These are phyloP conservation scores for Talaromyces borbonicus DNA, from an alignment of 495 filamentous ascomycete genomes.

Conservation along the genomic window DNA sequence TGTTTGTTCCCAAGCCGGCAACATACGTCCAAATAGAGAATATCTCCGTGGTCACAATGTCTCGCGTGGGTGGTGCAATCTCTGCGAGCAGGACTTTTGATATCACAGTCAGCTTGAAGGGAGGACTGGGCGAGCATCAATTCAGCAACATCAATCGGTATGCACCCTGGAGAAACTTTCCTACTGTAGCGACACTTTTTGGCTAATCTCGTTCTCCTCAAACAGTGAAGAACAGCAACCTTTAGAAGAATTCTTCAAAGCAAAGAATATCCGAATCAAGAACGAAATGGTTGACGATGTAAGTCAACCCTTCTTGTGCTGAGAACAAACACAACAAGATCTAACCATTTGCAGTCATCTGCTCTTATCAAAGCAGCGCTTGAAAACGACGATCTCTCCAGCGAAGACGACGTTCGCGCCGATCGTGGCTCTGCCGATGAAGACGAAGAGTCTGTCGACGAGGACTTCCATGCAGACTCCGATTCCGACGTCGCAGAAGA, in stretches of 20 bases:
- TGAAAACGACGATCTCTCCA: slow-evolving; percentile 62
- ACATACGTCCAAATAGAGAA: slow-evolving; percentile 94
- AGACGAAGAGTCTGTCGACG: slow-evolving; percentile 87
- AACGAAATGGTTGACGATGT: slow-evolving; percentile 82
- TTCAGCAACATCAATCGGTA: slow-evolving; percentile 98
- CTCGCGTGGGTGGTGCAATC: slow-evolving; percentile 86
- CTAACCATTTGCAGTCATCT: slow-evolving; percentile 28
- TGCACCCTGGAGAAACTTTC: slow-evolving; percentile 10
- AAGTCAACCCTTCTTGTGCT: slow-evolving; percentile 19
- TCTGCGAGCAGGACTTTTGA: slow-evolving; percentile 95
- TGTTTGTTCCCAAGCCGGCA: slow-evolving; percentile 97
- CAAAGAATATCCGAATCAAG: slow-evolving; percentile 87
- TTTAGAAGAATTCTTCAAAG: slow-evolving; percentile 90
- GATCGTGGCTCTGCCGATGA: slow-evolving; percentile 91
- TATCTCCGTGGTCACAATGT: slow-evolving; percentile 82
- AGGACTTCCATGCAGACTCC: slow-evolving; percentile 86
- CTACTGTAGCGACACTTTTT: neutral
- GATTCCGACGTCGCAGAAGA: slow-evolving; percentile 97
- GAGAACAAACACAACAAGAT: neutral
- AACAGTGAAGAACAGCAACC: slow-evolving; percentile 83
- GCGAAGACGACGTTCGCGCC: slow-evolving; percentile 66
- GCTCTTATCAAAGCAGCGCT: slow-evolving; percentile 73
- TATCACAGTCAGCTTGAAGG: slow-evolving; percentile 83
- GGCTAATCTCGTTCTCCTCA: slow-evolving; percentile 10
- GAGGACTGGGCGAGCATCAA: slow-evolving; percentile 67